These are phyloP conservation scores for Trichoderma polysporum DNA, from an alignment of 2,329 filamentous ascomycete species.

Conservation along the genomic window DNA sequence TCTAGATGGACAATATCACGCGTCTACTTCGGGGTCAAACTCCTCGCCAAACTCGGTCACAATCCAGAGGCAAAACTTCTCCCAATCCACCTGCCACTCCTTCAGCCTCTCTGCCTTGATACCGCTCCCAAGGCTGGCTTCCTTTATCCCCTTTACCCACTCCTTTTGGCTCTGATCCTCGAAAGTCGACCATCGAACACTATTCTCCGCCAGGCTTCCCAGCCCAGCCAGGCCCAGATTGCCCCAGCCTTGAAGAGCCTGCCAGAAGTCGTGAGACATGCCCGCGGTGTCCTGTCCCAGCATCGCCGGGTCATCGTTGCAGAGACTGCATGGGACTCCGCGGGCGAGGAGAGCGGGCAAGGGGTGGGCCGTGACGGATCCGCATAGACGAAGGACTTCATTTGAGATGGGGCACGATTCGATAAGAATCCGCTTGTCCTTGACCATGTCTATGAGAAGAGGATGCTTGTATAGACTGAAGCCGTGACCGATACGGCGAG, in stretches of 20 bases:
- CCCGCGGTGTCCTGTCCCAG: slow-evolving; percentile 79
- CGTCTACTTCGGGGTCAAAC: slow-evolving; percentile 44
- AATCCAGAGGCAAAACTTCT: slow-evolving; percentile 88
- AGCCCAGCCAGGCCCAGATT: slow-evolving; percentile 86
- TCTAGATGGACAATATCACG: neutral
- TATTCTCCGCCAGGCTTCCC: slow-evolving; percentile 87
- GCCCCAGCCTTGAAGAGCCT: slow-evolving; percentile 86
- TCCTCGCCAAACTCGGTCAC: slow-evolving; percentile 72
- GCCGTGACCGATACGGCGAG: slow-evolving; percentile 84
- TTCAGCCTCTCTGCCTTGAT: slow-evolving; percentile 70
- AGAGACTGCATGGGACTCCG: slow-evolving; percentile 79
- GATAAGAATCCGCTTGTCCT: slow-evolving; percentile 81
- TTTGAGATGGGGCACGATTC: slow-evolving; percentile 92
- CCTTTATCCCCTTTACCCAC: slow-evolving; percentile 71
- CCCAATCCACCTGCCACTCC: slow-evolving; percentile 80
- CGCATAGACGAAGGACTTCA: slow-evolving; percentile 77
- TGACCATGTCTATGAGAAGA: slow-evolving; percentile 81
- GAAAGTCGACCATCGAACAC: slow-evolving; percentile 83
- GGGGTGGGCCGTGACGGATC: slow-evolving; percentile 73
- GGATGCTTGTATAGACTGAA: slow-evolving; percentile 92
- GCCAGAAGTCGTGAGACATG: slow-evolving; percentile 93
- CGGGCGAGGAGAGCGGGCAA: slow-evolving; percentile 81
- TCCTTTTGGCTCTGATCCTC: slow-evolving; percentile 71
- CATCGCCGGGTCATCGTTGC: slow-evolving; percentile 89
- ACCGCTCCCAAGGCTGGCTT: slow-evolving; percentile 69